A percentile compares a stretch with the other conserved stretches of the same genome.
phyloP scores from a whole-genome alignment of 2,329 filamentous ascomycete genomes.

The Geoglossum cookeanum region DNA sequence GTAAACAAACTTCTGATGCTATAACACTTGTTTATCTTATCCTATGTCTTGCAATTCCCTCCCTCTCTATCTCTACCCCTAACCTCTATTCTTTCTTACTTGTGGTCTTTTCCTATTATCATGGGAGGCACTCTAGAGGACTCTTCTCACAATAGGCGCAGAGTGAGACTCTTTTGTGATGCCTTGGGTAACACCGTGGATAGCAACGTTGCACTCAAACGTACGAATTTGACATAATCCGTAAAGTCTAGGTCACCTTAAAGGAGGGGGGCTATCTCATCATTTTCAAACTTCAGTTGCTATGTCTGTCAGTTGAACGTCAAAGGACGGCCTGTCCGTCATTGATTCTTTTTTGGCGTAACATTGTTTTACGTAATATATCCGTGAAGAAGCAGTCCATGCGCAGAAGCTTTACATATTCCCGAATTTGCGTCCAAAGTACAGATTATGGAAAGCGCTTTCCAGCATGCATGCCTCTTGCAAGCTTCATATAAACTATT shows the following conservation, averaged over 20 bases:
- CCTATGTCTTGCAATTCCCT: background rate
- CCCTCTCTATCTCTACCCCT: background rate
- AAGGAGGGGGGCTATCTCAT: background rate
- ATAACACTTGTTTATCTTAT: background rate
- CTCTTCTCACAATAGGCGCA: background rate
- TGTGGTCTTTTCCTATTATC: background rate
- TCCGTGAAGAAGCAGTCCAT: background rate
- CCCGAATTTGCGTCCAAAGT: background rate
- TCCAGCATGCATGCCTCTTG: background rate
- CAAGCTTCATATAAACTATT: background rate
- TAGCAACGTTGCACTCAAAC: background rate
- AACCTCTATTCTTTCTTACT: background rate
- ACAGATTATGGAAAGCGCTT: background rate
- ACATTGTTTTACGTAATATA: background rate
- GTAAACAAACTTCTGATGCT: background rate
- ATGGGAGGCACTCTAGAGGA: background rate
- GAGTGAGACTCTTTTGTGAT: background rate
- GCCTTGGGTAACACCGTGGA: background rate
- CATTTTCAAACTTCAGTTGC: background rate
- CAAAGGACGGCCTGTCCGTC: background rate
- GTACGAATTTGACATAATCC: constrained; percentile 1
- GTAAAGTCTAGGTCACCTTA: background rate
- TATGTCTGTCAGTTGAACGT: background rate
- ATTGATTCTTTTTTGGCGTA: background rate
- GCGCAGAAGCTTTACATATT: background rate